Evolutionary conservation across 345 rosid genomes (phyloP).

Genomic region (Pseudoturritis turrita): DNA sequence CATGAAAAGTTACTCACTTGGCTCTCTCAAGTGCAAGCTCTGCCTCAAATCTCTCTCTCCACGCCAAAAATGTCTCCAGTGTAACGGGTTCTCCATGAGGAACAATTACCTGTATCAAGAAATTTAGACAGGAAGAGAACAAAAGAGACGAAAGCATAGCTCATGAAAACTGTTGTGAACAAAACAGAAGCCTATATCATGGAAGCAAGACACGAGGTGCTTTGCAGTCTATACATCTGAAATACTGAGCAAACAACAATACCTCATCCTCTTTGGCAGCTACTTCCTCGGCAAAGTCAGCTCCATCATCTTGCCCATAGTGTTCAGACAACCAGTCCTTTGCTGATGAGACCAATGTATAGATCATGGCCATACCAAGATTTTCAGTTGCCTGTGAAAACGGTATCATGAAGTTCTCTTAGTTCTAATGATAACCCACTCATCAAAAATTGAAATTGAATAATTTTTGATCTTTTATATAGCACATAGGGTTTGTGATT

Average conservation of each 20-base stretch:
- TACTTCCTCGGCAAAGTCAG: constrained; percentile 41
- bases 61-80: constrained; percentile 78
- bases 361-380: constrained; percentile 97
- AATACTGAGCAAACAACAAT: constrained; percentile 29
- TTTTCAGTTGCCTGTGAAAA: constrained; percentile 73
- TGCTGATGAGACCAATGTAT: constrained; percentile 84
- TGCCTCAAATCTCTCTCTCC: constrained; percentile 98
- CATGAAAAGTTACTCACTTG: constrained; percentile 56
- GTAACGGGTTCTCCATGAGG: constrained; percentile 99
- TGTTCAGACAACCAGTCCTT: constrained; percentile 88
- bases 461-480: background rate
- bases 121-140: constrained; percentile 5
- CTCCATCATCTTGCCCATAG: constrained; percentile 54
- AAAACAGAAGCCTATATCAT: background rate
- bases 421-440: background rate
- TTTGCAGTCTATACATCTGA: background rate
- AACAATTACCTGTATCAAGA: constrained; percentile 54
- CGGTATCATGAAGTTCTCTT: background rate
- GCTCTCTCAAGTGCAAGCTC: constrained; percentile 97
- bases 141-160: background rate
- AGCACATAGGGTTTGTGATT: background rate
- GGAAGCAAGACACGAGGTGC: background rate
- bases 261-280: constrained; percentile 84
- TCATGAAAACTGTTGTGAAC: background rate
- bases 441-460: background rate